phyloP scores from a whole-genome alignment of 495 filamentous ascomycete genomes.

The Lepidopterella palustris region DNA sequence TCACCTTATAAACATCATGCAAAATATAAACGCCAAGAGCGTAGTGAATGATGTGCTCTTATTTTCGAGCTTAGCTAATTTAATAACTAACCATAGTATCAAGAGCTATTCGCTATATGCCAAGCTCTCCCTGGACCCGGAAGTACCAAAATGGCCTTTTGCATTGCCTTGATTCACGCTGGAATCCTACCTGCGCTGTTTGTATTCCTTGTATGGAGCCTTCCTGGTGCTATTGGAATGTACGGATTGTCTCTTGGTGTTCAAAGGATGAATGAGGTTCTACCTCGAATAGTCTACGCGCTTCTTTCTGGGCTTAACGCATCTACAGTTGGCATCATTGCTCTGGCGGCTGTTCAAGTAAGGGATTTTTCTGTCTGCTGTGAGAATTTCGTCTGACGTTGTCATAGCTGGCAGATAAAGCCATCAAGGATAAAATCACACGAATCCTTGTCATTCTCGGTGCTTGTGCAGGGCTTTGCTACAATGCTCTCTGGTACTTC shows the following conservation, averaged over 20 bases:
- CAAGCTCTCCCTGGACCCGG: conserved; percentile 71
- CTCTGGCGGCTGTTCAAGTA: conserved; percentile 63
- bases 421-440: conserved; percentile 66
- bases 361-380: neutral
- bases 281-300: conserved; percentile 65
- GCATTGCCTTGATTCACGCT: conserved; percentile 59
- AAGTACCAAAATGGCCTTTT: conserved; percentile 76
- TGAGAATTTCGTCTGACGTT: neutral
- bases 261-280: conserved; percentile 49
- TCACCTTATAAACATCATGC: too few species aligned
- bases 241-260: conserved; percentile 65
- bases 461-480: conserved; percentile 62
- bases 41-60: neutral
- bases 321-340: conserved; percentile 72
- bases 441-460: conserved; percentile 64
- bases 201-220: conserved; percentile 64
- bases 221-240: conserved; percentile 75
- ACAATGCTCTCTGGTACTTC: conserved; percentile 80
- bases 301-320: conserved; percentile 74
- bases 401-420: conserved; percentile 54
- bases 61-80: neutral
- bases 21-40: neutral
- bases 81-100: conserved; percentile 48
- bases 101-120: conserved; percentile 74
- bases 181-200: conserved; percentile 58